Conservation (phyloP, 2,329 filamentous ascomycete species). For the Cladophialophora exuberans region DNA sequence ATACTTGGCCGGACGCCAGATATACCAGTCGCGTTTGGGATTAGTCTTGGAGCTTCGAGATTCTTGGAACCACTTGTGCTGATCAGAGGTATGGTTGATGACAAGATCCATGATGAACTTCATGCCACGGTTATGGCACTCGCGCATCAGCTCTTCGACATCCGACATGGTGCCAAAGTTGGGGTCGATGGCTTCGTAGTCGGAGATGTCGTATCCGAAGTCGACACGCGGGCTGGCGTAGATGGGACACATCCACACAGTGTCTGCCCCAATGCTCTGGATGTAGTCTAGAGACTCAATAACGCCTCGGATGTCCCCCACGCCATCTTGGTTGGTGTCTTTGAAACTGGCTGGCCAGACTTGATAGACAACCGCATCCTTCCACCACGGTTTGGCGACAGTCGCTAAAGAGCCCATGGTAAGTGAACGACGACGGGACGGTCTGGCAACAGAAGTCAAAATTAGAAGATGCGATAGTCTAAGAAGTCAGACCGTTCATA, state of each 20-base stretch:
- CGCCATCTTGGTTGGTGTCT: constrained; percentile 38
- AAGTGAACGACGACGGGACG: too few relatives aligned
- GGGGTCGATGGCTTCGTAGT: constrained; percentile 67
- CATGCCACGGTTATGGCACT: constrained; percentile 66
- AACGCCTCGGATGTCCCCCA: constrained; percentile 38
- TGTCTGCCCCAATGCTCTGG: constrained; percentile 35
- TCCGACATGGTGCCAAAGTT: constrained; percentile 69
- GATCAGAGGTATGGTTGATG: constrained; percentile 71
- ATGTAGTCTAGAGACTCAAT: constrained; percentile 37
- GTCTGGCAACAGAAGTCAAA: too few relatives aligned
- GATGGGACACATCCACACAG: constrained; percentile 54
- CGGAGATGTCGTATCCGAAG: constrained; percentile 70
- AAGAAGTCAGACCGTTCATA: too few relatives aligned
- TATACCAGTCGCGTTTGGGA: constrained; percentile 64
- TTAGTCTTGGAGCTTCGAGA: constrained; percentile 52
- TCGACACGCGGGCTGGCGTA: constrained; percentile 65
- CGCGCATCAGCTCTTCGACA: constrained; percentile 63
- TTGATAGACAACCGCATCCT: constrained; percentile 40
- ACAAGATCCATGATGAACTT: constrained; percentile 74
- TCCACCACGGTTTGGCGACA: constrained; percentile 45
- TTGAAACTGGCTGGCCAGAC: constrained; percentile 37
- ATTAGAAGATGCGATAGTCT: too few relatives aligned
- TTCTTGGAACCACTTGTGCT: constrained; percentile 62
- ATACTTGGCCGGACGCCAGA: constrained; percentile 63
- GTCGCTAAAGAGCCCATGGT: too few relatives aligned